These are phyloP conservation scores for Hortaea sp. DNA, from an alignment of 2,329 filamentous ascomycete genomes.

Conservation along the genomic window DNA sequence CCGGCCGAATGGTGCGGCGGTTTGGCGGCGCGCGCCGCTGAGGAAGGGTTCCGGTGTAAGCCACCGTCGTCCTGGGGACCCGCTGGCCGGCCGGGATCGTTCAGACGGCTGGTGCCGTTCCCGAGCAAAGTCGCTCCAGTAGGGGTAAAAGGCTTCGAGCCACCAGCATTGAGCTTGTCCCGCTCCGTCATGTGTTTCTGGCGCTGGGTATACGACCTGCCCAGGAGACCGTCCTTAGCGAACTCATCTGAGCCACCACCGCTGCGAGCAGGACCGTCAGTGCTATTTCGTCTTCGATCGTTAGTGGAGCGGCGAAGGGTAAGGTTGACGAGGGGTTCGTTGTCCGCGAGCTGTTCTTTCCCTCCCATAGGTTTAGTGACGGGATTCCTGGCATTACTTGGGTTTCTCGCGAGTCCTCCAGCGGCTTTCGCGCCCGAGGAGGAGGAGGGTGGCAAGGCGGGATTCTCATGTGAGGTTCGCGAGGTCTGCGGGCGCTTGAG, in stretches of 20 bases:
- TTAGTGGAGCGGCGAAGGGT: background rate
- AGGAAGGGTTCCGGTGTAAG: too few species aligned
- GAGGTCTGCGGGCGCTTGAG: too few species aligned
- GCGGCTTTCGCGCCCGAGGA: too few species aligned
- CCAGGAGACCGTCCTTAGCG: slow-evolving; percentile 37
- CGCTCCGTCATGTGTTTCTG: slow-evolving; percentile 28
- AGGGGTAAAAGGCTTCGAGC: slow-evolving; percentile 39
- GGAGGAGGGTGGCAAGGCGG: too few species aligned
- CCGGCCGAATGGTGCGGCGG: too few species aligned
- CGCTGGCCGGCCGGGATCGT: too few species aligned
- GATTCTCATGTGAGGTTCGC: too few species aligned
- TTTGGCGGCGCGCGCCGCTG: too few species aligned
- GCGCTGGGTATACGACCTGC: slow-evolving; percentile 40
- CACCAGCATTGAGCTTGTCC: slow-evolving; percentile 21
- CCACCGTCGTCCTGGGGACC: too few species aligned
- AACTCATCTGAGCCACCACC: slow-evolving; percentile 31
- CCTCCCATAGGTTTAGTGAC: too few species aligned
- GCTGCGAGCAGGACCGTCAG: slow-evolving; percentile 7
- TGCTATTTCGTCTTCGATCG: background rate
- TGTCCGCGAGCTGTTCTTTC: slow-evolving; percentile 18
- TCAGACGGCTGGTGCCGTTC: background rate
- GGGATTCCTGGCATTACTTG: too few species aligned
- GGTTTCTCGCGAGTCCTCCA: too few species aligned
- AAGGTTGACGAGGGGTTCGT: slow-evolving; percentile 26
- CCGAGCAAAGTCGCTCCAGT: slow-evolving; percentile 48